phyloP scores from a whole-genome alignment of 805 yeast genomes.

The Yarrowia divulgata region DNA sequence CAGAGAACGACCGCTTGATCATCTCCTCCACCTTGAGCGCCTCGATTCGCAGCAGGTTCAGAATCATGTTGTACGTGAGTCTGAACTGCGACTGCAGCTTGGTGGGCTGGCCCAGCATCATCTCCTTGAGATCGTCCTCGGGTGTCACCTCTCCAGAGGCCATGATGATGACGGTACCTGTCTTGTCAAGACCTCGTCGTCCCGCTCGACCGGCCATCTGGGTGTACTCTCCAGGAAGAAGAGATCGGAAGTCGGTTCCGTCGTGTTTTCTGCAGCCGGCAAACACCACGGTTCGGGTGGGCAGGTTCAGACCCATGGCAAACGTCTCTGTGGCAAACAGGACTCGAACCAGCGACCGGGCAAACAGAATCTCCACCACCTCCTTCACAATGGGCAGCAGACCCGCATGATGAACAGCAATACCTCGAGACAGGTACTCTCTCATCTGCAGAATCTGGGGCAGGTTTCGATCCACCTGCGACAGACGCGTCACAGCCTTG shows the following conservation, averaged over 20 bases:
- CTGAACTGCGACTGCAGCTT: constrained; percentile 91
- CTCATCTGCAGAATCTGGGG: constrained; percentile 89
- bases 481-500: constrained; percentile 82
- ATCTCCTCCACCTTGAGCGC: constrained; percentile 97
- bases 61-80: constrained; percentile 92
- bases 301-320: constrained; percentile 97
- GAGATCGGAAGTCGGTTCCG: constrained; percentile 79
- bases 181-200: constrained; percentile 90
- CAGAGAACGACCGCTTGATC: constrained; percentile 95
- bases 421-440: constrained; percentile 85
- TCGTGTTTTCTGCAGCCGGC: constrained; percentile 88
- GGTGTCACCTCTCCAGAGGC: constrained; percentile 54
- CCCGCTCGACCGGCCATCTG: constrained; percentile 99
- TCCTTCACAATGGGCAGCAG: constrained; percentile 91
- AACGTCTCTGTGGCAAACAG: constrained; percentile 97
- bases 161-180: constrained; percentile 95
- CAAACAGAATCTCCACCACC: constrained; percentile 88
- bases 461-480: constrained; percentile 88
- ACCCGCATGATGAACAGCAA: constrained; percentile 97
- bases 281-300: constrained; percentile 95
- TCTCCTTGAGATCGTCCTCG: constrained; percentile 68
- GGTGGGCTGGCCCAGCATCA: constrained; percentile 88
- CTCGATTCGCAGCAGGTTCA: constrained; percentile 89
- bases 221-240: constrained; percentile 95
- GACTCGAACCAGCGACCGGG: constrained; percentile 84